Base-by-base conservation (phyloP, 2,329 filamentous ascomycete genomes). In the Falciphora oryzae region DNA sequence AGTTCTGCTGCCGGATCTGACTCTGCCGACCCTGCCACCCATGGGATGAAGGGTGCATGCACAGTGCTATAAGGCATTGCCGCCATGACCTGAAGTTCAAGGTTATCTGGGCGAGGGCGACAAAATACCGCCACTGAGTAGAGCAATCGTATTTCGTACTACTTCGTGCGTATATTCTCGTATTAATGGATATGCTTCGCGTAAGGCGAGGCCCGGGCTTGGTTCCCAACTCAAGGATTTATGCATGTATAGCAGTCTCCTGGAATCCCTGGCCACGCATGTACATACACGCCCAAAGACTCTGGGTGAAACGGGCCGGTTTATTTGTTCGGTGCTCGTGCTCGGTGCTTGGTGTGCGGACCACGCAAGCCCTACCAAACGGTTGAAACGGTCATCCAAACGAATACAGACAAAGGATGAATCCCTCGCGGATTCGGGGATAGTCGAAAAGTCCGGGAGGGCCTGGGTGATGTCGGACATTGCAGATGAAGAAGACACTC, bases 31-130 rank as follows among this genome's bases (percentile, higher is more conserved):
- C 32, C 6, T 7, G 44, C 44, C 6, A 53, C 6, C 6, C 44
- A n/a, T 53, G 44, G 44, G 44, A 53, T 53, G 22, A 53, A 53
- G 22, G 44, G 18, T 53, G 8, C 22, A 53, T 53, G 18, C 44
- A 53, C 44, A n/a, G 44, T 53, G 44, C 22, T n/a, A 5, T 4
- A n/a, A 53, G 44, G 22, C 44, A 11, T 53, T n/a, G 44, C 44
- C 44, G 44, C 44, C 44, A 53, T n/a, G 44, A 11, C 44, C 6
- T 18, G 22, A n/a, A 6, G 18, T n/a, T n/a, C 44, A 53, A n/a
- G 6, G 6, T 10, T n/a, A 2, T 4, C 16, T n/a, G 44, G 1
- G 6, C 22, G 22, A 4, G 1, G n/a, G 1, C 7, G 22, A 22
- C 44, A n/a, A 7, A n/a, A 53, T 38, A 38, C 14, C 18, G 35